Conservation (phyloP, 1,284 basidiomycete species). For the Malassezia obtusa region DNA sequence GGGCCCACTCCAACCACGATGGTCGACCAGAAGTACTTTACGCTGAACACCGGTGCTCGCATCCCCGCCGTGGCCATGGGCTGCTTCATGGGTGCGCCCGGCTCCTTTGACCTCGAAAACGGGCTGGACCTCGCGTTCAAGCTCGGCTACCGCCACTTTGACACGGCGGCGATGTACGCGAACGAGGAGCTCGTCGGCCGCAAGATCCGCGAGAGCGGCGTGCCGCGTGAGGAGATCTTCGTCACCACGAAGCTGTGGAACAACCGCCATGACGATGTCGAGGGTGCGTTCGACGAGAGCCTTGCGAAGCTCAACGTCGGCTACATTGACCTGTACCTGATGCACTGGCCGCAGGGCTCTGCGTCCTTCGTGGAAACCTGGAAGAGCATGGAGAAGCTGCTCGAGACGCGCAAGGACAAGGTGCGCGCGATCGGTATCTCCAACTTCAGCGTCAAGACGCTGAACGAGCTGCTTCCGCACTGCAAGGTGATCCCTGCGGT, state of each 20-base stretch:
- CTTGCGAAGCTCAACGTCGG: slow-evolving; percentile 61
- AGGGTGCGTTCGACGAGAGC: slow-evolving; percentile 58
- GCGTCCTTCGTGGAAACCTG: slow-evolving; percentile 30
- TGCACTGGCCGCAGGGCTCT: slow-evolving; percentile 33
- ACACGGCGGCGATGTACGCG: slow-evolving; percentile 34
- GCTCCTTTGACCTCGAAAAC: slow-evolving; percentile 17
- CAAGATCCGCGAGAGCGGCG: slow-evolving; percentile 61
- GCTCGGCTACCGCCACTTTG: slow-evolving; percentile 32
- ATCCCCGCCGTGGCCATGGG: slow-evolving; percentile 35
- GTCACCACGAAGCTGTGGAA: slow-evolving; percentile 73
- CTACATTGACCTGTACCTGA: slow-evolving; percentile 54
- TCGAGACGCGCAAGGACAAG: slow-evolving; percentile 33
- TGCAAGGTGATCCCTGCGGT: slow-evolving; percentile 31
- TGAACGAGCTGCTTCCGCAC: slow-evolving; percentile 26
- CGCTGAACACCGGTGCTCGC: slow-evolving; percentile 26
- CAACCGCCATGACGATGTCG: slow-evolving; percentile 32
- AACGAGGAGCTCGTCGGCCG: slow-evolving; percentile 79
- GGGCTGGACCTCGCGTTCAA: slow-evolving; percentile 19
- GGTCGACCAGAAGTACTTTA: slow-evolving; percentile 3
- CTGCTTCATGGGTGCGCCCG: slow-evolving; percentile 27
- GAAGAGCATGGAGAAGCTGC: slow-evolving; percentile 37
- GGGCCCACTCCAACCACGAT: neutral
- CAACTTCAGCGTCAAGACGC: slow-evolving; percentile 31
- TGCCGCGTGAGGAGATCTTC: slow-evolving; percentile 70
- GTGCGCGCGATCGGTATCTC: slow-evolving; percentile 56